Conservation (phyloP, 1,284 basidiomycete genomes). For the Prillingera fragicola region DNA sequence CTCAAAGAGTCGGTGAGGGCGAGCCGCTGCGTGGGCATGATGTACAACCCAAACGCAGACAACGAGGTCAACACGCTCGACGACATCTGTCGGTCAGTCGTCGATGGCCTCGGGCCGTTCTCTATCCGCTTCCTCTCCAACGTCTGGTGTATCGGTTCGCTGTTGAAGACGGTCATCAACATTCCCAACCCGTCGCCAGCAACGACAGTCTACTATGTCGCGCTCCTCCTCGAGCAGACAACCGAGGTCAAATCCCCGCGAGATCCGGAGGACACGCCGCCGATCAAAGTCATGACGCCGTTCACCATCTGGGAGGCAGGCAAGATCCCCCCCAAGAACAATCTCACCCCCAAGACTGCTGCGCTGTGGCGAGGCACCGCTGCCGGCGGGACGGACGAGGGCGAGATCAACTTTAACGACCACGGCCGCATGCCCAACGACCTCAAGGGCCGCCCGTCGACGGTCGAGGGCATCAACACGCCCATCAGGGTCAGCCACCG, state of each 20-base stretch:
- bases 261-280: constrained; percentile 12
- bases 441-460: constrained; percentile 32
- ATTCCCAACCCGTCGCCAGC: constrained; percentile 20
- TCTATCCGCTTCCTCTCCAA: constrained; percentile 8
- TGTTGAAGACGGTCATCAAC: constrained; percentile 20
- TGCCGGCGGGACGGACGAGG: constrained; percentile 12
- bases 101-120: constrained; percentile 10
- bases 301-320: constrained; percentile 22
- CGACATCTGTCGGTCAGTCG: constrained; percentile 7
- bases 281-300: constrained; percentile 5
- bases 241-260: constrained; percentile 28
- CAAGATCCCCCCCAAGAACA: constrained; percentile 8
- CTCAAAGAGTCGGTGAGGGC: constrained; percentile 18
- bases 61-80: constrained; percentile 24
- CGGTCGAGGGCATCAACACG: constrained; percentile 29
- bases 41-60: constrained; percentile 26
- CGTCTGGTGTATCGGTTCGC: constrained; percentile 21
- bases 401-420: constrained; percentile 10
- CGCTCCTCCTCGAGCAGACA: constrained; percentile 28
- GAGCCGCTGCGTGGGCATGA: constrained; percentile 18
- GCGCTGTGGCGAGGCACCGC: constrained; percentile 31
- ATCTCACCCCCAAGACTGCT: constrained; percentile 13
- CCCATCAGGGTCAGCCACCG: constrained; percentile 35
- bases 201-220: constrained; percentile 29
- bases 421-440: constrained; percentile 33